phyloP scores from a whole-genome alignment of 2,329 filamentous ascomycete genomes.

The Fusarium pininemorale region DNA sequence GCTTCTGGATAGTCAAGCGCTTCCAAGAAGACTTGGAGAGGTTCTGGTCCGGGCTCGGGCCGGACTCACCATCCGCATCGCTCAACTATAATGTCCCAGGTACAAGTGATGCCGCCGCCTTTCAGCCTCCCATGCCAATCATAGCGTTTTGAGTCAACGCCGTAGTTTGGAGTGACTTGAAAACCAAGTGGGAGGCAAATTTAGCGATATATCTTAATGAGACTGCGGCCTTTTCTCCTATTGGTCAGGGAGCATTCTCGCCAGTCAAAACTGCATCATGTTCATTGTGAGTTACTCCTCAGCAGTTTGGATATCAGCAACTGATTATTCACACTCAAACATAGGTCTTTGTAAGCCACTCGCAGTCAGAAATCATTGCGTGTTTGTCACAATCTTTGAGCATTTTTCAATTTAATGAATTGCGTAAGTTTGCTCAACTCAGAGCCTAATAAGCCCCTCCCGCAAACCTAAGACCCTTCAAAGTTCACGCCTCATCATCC shows the following conservation, averaged over 20 bases:
- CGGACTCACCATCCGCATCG: neutral
- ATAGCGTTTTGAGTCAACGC: neutral
- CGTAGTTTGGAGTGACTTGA: too few relatives aligned
- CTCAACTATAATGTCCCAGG: neutral
- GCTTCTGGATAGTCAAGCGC: neutral
- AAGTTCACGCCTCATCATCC: neutral
- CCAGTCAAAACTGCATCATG: neutral
- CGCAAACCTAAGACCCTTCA: neutral
- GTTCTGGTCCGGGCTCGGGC: rapidly evolving
- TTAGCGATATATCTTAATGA: too few relatives aligned
- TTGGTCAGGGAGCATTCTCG: rapidly evolving
- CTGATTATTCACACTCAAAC: neutral
- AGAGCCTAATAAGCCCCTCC: neutral
- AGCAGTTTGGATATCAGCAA: neutral
- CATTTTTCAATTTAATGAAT: neutral
- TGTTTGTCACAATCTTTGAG: neutral
- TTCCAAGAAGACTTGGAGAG: neutral
- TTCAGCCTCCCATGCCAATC: neutral
- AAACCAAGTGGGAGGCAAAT: too few relatives aligned
- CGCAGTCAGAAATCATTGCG: neutral
- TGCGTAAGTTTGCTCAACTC: neutral
- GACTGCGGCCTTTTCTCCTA: neutral
- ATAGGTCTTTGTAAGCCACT: neutral
- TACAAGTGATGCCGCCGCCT: rapidly evolving
- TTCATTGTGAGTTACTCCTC: neutral